phyloP scores from a whole-genome alignment of 352 stramenopile species.

The Pythium chondricola region DNA sequence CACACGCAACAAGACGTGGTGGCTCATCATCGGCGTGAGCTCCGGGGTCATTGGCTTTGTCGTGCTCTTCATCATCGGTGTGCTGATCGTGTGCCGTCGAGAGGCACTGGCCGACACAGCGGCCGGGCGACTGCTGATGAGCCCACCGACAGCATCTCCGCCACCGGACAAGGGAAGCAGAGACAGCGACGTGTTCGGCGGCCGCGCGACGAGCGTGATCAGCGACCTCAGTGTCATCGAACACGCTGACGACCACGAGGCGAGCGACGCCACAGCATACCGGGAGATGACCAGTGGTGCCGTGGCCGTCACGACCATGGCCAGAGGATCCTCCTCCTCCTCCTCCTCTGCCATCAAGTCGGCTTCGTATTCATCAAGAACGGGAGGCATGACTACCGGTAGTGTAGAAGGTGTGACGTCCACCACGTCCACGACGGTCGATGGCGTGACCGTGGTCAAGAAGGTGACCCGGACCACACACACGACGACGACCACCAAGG shows the following conservation, averaged over 20 bases:
- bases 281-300: constrained; percentile 1
- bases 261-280: constrained; percentile 13
- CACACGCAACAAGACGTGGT: background rate
- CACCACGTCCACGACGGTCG: constrained; percentile 2
- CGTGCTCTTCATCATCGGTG: constrained; percentile 11
- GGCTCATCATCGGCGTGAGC: constrained; percentile 8
- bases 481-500: background rate
- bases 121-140: background rate
- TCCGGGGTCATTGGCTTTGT: constrained; percentile 2
- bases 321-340: background rate
- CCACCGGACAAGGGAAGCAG: background rate
- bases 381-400: background rate
- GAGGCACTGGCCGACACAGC: background rate
- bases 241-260: background rate
- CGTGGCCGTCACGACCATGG: background rate
- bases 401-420: background rate
- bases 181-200: background rate
- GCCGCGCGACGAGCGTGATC: background rate
- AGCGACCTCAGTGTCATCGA: background rate
- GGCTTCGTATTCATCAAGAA: background rate
- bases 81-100: constrained; percentile 10
- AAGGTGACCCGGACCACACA: background rate
- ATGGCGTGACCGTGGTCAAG: too few relatives aligned
- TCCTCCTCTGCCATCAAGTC: too few relatives aligned
- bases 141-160: background rate